Conservation (phyloP, 306 rosid genomes). For the Casuarina cunninghamiana region DNA sequence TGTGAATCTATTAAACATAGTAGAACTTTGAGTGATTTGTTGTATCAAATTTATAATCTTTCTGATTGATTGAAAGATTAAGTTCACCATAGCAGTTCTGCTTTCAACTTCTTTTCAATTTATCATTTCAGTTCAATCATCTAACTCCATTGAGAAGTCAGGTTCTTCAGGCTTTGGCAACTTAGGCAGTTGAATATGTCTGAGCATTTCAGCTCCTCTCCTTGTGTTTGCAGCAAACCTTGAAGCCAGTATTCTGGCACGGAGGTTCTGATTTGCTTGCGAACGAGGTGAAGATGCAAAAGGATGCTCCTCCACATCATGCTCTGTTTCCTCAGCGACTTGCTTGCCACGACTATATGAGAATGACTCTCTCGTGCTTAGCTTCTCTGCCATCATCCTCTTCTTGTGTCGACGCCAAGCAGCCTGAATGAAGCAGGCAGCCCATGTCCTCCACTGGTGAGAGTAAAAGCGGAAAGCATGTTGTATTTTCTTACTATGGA, state of each 20-base stretch:
- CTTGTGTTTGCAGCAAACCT: slow-evolving; percentile 78
- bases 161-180: slow-evolving; percentile 95
- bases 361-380: slow-evolving; percentile 52
- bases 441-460: slow-evolving; percentile 96
- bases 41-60: no score
- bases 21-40: no score
- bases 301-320: slow-evolving; percentile 19
- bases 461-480: slow-evolving; percentile 94
- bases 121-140: slow-evolving; percentile 24
- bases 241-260: slow-evolving; percentile 75
- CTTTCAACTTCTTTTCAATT: no score
- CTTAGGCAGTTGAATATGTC: slow-evolving; percentile 57
- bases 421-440: slow-evolving; percentile 83
- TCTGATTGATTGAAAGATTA: no score
- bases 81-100: no score
- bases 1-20: no score
- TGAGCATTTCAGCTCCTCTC: slow-evolving; percentile 68
- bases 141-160: slow-evolving; percentile 69
- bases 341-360: slow-evolving; percentile 37
- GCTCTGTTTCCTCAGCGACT: slow-evolving; percentile 26
- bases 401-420: slow-evolving; percentile 83
- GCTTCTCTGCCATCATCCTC: slow-evolving; percentile 52
- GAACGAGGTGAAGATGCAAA: slow-evolving; percentile 35
- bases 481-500: slow-evolving; percentile 90
- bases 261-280: slow-evolving; percentile 62